phyloP scores from a whole-genome alignment of 2,329 filamentous ascomycete genomes.

The Claviceps sp. region DNA sequence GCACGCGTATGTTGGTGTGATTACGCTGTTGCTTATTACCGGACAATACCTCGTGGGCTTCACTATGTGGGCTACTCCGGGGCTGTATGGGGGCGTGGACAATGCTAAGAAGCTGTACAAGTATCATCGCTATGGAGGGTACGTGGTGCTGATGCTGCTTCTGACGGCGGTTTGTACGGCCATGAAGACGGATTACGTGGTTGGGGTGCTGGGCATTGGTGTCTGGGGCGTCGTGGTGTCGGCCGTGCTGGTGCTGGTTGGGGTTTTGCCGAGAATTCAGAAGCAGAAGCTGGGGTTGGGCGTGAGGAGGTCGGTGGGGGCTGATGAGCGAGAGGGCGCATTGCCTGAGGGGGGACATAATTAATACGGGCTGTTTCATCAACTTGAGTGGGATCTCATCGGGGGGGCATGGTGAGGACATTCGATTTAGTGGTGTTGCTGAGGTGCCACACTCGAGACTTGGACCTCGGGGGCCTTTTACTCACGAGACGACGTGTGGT shows the following conservation, averaged over 20 bases:
- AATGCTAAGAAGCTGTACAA: conserved; percentile 79
- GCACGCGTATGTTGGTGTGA: conserved; percentile 73
- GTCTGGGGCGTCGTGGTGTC: conserved; percentile 64
- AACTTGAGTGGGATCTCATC: too few relatives aligned
- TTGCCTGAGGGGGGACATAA: too few relatives aligned
- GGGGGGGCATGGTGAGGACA: too few relatives aligned
- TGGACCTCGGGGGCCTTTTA: too few relatives aligned
- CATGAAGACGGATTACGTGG: conserved; percentile 62
- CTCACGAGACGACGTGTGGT: too few relatives aligned
- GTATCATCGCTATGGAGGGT: conserved; percentile 72
- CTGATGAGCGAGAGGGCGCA: neutral
- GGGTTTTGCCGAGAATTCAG: conserved; percentile 67
- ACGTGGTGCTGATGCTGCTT: conserved; percentile 56
- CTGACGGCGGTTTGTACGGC: conserved; percentile 64
- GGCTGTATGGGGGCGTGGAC: conserved; percentile 63
- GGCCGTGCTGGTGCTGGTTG: conserved; percentile 51
- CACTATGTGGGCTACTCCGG: conserved; percentile 65
- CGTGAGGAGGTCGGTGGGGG: neutral
- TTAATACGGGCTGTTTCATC: too few relatives aligned
- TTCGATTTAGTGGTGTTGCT: too few relatives aligned
- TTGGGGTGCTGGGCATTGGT: conserved; percentile 54
- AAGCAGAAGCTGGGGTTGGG: conserved; percentile 46
- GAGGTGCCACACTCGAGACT: too few relatives aligned
- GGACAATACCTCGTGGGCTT: conserved; percentile 69
- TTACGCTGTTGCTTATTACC: conserved; percentile 55